Evolutionary conservation across 257 asterid genomes (phyloP).

Genomic region (Gentiana macrophylla): DNA sequence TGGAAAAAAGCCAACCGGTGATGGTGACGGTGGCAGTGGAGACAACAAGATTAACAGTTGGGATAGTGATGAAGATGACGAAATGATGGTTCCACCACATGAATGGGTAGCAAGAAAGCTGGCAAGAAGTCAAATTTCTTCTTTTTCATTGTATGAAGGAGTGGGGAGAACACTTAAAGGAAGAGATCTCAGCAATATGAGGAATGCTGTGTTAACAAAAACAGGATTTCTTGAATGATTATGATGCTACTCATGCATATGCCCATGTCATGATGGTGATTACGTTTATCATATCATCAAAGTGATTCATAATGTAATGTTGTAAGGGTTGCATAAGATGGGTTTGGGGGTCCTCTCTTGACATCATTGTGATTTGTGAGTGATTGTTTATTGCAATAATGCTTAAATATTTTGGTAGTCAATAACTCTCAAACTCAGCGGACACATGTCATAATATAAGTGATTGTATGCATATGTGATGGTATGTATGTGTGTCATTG

Average conservation of each 20-base stretch:
- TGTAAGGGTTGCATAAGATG: no score
- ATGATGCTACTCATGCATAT: neutral
- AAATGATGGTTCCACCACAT: slow-evolving; percentile 47
- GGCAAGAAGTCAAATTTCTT: slow-evolving; percentile 24
- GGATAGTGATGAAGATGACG: slow-evolving; percentile 13
- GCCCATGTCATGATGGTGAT: no score
- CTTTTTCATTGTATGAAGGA: slow-evolving; percentile 63
- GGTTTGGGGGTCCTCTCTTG: no score
- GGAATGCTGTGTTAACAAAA: slow-evolving; percentile 49
- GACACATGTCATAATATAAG: no score
- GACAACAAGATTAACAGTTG: slow-evolving; percentile 12
- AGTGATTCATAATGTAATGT: no score
- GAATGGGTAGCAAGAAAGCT: slow-evolving; percentile 37
- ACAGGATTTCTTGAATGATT: slow-evolving; percentile 59
- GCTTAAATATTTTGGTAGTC: no score
- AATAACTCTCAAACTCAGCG: no score
- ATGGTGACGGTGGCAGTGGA: neutral
- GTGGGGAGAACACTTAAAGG: slow-evolving; percentile 66
- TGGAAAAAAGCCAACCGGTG: slow-evolving; percentile 16
- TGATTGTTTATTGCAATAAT: no score
- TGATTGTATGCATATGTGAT: no score
- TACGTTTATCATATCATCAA: no score
- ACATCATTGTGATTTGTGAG: no score
- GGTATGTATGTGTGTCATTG: no score
- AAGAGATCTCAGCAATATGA: slow-evolving; percentile 48